Conservation (phyloP, 345 rosid species). For the Aegle marmelos region DNA sequence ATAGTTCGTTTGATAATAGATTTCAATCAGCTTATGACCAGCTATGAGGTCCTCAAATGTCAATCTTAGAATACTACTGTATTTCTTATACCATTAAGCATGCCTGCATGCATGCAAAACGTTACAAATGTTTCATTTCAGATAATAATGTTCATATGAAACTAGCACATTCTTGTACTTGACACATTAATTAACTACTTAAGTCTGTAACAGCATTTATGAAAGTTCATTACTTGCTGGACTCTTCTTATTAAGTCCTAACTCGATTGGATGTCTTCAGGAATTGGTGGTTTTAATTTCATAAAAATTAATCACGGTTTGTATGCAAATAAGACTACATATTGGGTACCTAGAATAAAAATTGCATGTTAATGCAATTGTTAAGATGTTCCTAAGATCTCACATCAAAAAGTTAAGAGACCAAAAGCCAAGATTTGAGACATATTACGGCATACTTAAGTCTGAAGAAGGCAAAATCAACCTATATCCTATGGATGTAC, state of each 20-base stretch:
- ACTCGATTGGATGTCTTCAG: too few species aligned
- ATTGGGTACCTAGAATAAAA: not conserved
- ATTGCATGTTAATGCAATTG: not conserved
- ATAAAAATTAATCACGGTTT: not conserved
- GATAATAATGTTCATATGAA: too few species aligned
- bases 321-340: not conserved
- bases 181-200: too few species aligned
- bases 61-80: not conserved
- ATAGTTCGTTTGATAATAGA: too few species aligned
- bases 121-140: not conserved
- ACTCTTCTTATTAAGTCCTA: too few species aligned
- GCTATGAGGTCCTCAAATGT: not conserved
- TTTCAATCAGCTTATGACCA: not conserved
- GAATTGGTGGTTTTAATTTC: too few species aligned
- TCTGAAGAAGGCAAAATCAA: conserved; percentile 17
- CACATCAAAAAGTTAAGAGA: not conserved
- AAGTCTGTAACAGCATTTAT: not conserved
- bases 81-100: too few species aligned
- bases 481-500: conserved; percentile 3
- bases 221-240: not conserved
- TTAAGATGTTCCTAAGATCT: not conserved
- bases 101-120: not conserved
- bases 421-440: not conserved
- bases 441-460: not conserved
- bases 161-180: too few species aligned